phyloP scores from a whole-genome alignment of 768 basidiomycete genomes.

The Leccinum disarticulatum region DNA sequence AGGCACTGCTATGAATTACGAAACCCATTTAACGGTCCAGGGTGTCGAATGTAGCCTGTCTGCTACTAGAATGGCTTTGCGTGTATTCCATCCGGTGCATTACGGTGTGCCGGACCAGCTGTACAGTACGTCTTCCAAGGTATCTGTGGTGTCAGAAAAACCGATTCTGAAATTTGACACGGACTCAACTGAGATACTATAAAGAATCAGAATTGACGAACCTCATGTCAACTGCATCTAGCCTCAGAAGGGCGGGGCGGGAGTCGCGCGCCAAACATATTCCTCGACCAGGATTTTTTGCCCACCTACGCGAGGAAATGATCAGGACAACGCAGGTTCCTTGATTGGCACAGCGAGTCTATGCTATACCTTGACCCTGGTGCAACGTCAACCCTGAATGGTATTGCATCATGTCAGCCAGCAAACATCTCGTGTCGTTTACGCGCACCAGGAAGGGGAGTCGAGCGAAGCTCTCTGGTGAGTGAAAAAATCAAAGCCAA shows the following conservation, averaged over 20 bases:
- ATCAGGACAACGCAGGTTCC: not conserved
- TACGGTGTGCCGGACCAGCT: not conserved
- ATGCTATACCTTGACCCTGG: conserved; percentile 32
- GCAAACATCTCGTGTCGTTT: too few relatives aligned
- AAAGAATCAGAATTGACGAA: not conserved
- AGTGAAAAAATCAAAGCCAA: conserved; percentile 74
- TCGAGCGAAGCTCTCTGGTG: conserved; percentile 61
- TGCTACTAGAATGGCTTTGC: too few relatives aligned
- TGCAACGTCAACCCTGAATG: conserved; percentile 24
- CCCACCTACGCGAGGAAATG: conserved; percentile 13
- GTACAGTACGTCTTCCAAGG: not conserved
- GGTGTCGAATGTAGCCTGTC: not conserved
- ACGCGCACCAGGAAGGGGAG: conserved; percentile 36
- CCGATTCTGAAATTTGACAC: not conserved
- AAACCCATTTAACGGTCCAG: not conserved
- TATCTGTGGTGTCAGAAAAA: not conserved
- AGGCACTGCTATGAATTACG: too few relatives aligned
- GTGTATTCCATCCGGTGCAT: too few relatives aligned
- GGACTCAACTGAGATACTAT: not conserved
- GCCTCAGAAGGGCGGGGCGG: conserved; percentile 22
- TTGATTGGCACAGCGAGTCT: not conserved
- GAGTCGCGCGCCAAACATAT: conserved; percentile 12
- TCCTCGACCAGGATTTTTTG: conserved; percentile 26
- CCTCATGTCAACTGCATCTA: not conserved
- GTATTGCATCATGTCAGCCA: conserved; percentile 1